Percentiles rank a stretch among this genome's conserved stretches.
These are phyloP conservation scores for Amauroascus verrucosus DNA, from an alignment of 2,329 filamentous ascomycete species.

Conservation along the genomic window DNA sequence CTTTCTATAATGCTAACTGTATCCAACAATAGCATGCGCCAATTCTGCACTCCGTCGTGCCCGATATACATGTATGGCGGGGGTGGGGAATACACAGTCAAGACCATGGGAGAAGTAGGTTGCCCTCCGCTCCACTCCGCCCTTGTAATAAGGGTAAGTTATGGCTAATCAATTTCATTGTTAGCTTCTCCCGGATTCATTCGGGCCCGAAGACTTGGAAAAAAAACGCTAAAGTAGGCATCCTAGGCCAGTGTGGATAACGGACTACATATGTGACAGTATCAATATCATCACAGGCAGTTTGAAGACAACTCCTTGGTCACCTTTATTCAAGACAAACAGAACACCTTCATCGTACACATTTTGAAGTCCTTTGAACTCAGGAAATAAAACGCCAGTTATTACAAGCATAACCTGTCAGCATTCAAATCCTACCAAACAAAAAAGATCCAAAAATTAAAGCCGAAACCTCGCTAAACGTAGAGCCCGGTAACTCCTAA, in stretches of 20 bases:
- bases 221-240: not conserved
- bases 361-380: not conserved
- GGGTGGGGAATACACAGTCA: constrained; percentile 50
- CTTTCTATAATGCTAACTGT: not conserved
- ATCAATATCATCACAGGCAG: not conserved
- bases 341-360: not conserved
- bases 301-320: not conserved
- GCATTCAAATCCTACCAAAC: not conserved
- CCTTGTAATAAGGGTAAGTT: not conserved
- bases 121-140: not conserved
- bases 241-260: too few species aligned
- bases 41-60: constrained; percentile 58
- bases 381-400: not conserved
- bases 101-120: constrained; percentile 33
- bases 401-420: not conserved
- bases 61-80: constrained; percentile 92
- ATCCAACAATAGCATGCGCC: constrained; percentile 47
- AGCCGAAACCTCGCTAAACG: constrained; percentile 1
- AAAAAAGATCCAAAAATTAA: not conserved
- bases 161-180: not conserved
- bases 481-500: not conserved
- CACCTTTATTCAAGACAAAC: not conserved
- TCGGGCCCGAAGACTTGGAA: constrained; percentile 51
- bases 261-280: too few species aligned
- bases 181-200: constrained; percentile 59